Evolutionary conservation across 768 basidiomycete genomes (phyloP), one percentile per base, ranked within the genome.

Genomic region (Lactarius pseudohatsudake): DNA sequence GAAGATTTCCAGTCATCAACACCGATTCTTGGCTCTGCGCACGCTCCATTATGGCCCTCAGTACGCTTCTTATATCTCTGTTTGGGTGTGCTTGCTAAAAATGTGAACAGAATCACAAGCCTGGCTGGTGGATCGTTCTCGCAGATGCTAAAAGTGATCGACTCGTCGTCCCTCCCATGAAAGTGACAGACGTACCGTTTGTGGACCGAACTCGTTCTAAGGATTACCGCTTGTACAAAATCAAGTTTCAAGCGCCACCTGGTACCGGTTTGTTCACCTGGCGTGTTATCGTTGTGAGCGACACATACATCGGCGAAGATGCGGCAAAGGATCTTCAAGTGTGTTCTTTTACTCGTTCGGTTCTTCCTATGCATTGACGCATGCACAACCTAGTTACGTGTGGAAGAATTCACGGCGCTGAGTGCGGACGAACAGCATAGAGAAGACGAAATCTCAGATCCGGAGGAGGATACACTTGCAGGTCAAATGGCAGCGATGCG

Each of bases 401-500:
- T 97, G 40, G 92, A 95, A 61, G 89, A 93, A 50, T 78, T 84
- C 4, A 82, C 87, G 11, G 80, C 80, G 1, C 78, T 89, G 20
- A 79, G 75, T 13, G 79, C 79, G 0, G 87, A 87, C 7, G 89
- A 89, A 47, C 80, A 83, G 64, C 83, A 78, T 34, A 79, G 79
- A 26, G 96, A 96, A 41, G 95, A 98, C 73, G 96, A 97, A 66
- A 99, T 98, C 69, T 97, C 95, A 0, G 97, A 98, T 58, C 97
- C 97, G 0, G 97, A 98, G 36, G 97, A 98, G 76, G 97, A 98
- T 76, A 85, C 90, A 30, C 79, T 98, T 60, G 97, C 95, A 5
- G 97, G 97, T 9, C 97, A 99, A 81, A 96, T 98, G 93, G 95
- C 96, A 6, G 87, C 88, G 54, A 94, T 99, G 93, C 87, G 91